These are phyloP conservation scores for Camellia lanceoleosa DNA, from an alignment of 148 eudicot species.

Conservation along the genomic window DNA sequence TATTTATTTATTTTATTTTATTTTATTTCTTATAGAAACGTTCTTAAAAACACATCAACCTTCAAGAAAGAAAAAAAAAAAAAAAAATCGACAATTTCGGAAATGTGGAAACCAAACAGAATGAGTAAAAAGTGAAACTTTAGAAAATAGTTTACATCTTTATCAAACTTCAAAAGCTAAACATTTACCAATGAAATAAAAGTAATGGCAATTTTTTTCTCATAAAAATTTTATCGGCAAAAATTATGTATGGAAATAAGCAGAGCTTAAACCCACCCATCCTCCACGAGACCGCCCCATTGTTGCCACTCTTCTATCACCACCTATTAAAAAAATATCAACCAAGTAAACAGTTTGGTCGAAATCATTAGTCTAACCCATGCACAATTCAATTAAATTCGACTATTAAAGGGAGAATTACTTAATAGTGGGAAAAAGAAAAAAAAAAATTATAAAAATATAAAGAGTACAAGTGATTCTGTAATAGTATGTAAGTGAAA, in stretches of 20 bases:
- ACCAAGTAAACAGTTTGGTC: background rate
- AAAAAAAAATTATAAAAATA: no score
- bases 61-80: background rate
- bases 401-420: no score
- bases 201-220: no score
- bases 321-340: background rate
- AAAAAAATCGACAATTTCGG: background rate
- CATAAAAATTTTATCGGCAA: background rate
- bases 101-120: no score
- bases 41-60: background rate
- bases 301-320: background rate
- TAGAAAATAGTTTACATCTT: no score
- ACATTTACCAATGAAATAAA: background rate
- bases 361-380: background rate
- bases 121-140: background rate
- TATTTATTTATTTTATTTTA: no score
- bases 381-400: background rate
- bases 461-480: no score
- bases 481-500: no score
- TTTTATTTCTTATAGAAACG: no score
- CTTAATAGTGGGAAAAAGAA: no score
- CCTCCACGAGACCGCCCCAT: background rate
- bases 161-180: background rate
- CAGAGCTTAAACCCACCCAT: background rate
- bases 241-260: no score